A percentile compares a stretch with the other conserved stretches of the same genome.
Evolutionary conservation across 805 yeast genomes (phyloP).

Genomic region (Saccharomycopsis malanga): DNA sequence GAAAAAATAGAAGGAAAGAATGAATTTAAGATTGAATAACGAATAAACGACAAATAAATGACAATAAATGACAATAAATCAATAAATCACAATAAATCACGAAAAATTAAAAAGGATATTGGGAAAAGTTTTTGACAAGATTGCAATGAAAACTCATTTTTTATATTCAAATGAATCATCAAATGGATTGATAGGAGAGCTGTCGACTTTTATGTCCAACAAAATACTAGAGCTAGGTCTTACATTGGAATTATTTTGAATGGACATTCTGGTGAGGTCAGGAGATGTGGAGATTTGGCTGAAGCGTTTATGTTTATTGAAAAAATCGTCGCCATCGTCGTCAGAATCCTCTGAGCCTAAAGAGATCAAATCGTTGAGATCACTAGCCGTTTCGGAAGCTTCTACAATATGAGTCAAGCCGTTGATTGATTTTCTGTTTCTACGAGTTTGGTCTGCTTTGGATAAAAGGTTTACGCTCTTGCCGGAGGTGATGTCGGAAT

Average conservation of each 20-base stretch:
- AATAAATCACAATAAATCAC: too few relatives aligned
- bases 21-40: too few relatives aligned
- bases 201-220: neutral
- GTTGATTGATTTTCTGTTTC: slow-evolving; percentile 11
- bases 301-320: neutral
- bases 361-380: slow-evolving; percentile 19
- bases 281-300: slow-evolving; percentile 5
- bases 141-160: too few relatives aligned
- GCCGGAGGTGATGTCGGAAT: slow-evolving; percentile 3
- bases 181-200: slow-evolving; percentile 20
- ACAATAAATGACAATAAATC: too few relatives aligned
- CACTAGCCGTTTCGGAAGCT: slow-evolving; percentile 2
- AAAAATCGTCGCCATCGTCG: slow-evolving; percentile 10
- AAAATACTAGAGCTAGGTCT: slow-evolving; percentile 19
- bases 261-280: neutral
- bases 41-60: too few relatives aligned
- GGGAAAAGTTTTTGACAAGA: too few relatives aligned
- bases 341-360: slow-evolving; percentile 18
- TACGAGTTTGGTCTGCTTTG: slow-evolving; percentile 5
- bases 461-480: slow-evolving; percentile 13
- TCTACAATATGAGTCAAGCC: slow-evolving; percentile 21
- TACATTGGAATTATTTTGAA: neutral
- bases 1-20: too few relatives aligned
- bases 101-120: too few relatives aligned
- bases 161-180: slow-evolving; percentile 13